phyloP scores from a whole-genome alignment of 2,329 filamentous ascomycete species.

The Capronia americana region DNA sequence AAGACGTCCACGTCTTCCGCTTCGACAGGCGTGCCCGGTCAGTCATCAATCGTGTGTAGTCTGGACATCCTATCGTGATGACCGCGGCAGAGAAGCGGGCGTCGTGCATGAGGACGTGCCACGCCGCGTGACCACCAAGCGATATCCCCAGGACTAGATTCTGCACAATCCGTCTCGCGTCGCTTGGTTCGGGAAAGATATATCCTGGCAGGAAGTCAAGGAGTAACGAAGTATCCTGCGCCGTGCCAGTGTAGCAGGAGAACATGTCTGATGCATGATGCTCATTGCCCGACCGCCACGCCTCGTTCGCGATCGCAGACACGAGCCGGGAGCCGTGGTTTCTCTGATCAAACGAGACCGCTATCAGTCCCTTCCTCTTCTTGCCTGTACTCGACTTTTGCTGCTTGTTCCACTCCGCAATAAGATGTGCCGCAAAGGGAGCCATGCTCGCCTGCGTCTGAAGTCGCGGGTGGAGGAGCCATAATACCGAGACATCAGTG shows the following conservation, averaged over 20 bases:
- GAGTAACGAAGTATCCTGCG: slow-evolving; percentile 74
- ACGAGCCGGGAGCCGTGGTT: slow-evolving; percentile 84
- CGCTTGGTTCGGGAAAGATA: slow-evolving; percentile 63
- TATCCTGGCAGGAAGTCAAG: slow-evolving; percentile 81
- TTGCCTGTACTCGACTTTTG: slow-evolving; percentile 39
- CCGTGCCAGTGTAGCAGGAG: slow-evolving; percentile 66
- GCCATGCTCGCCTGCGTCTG: slow-evolving; percentile 75
- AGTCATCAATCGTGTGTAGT: slow-evolving; percentile 80
- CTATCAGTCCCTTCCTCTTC: slow-evolving; percentile 69
- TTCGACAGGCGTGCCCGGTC: slow-evolving; percentile 78
- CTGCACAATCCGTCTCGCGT: slow-evolving; percentile 55
- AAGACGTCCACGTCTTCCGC: slow-evolving; percentile 64
- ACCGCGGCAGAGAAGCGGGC: slow-evolving; percentile 78
- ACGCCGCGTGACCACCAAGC: slow-evolving; percentile 84
- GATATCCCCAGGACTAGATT: slow-evolving; percentile 83
- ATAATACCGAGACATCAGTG: slow-evolving; percentile 74
- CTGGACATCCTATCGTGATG: slow-evolving; percentile 85
- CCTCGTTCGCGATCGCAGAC: slow-evolving; percentile 71
- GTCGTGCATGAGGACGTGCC: slow-evolving; percentile 82
- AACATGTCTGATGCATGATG: slow-evolving; percentile 94
- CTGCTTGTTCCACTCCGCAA: slow-evolving; percentile 70
- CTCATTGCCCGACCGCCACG: slow-evolving; percentile 79
- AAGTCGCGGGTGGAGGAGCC: slow-evolving; percentile 84
- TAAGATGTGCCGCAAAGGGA: slow-evolving; percentile 70
- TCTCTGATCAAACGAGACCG: slow-evolving; percentile 86